These are phyloP conservation scores for Capronia coronata DNA, from an alignment of 2,329 filamentous ascomycete species.

Conservation along the genomic window DNA sequence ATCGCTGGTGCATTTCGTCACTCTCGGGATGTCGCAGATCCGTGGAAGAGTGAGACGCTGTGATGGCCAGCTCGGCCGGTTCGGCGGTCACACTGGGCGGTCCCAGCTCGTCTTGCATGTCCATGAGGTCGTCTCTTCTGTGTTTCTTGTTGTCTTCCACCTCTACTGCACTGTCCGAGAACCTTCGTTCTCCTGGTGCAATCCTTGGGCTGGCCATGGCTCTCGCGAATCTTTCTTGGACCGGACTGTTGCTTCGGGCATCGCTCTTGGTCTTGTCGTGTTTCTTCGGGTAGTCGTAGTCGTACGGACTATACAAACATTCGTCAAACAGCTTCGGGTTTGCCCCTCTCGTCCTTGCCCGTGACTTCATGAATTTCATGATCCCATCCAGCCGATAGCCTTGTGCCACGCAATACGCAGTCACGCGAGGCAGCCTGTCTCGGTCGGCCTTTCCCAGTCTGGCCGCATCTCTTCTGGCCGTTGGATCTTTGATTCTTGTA, in stretches of 20 bases:
- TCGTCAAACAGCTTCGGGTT: slow-evolving; percentile 93
- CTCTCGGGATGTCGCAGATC: slow-evolving; percentile 17
- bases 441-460: slow-evolving; percentile 88
- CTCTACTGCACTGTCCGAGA: slow-evolving; percentile 63
- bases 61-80: slow-evolving; percentile 14
- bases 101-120: slow-evolving; percentile 47
- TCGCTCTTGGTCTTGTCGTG: slow-evolving; percentile 33
- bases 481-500: slow-evolving; percentile 94
- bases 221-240: slow-evolving; percentile 22
- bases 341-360: slow-evolving; percentile 67
- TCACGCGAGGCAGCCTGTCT: slow-evolving; percentile 78
- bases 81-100: slow-evolving; percentile 25
- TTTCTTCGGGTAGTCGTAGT: slow-evolving; percentile 55
- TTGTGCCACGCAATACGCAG: slow-evolving; percentile 92
- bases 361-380: slow-evolving; percentile 84
- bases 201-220: slow-evolving; percentile 24
- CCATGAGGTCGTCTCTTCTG: slow-evolving; percentile 57
- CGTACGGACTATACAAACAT: slow-evolving; percentile 93
- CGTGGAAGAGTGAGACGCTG: slow-evolving; percentile 15
- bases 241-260: slow-evolving; percentile 24
- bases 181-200: slow-evolving; percentile 27
- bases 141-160: slow-evolving; percentile 54
- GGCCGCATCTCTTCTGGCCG: slow-evolving; percentile 83
- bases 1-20: slow-evolving; percentile 37
- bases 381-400: slow-evolving; percentile 84